Evolutionary conservation across 2,329 filamentous ascomycete genomes (phyloP), one percentile per base, ranked within the genome.

Genomic region (Lecanosticta acicola): DNA sequence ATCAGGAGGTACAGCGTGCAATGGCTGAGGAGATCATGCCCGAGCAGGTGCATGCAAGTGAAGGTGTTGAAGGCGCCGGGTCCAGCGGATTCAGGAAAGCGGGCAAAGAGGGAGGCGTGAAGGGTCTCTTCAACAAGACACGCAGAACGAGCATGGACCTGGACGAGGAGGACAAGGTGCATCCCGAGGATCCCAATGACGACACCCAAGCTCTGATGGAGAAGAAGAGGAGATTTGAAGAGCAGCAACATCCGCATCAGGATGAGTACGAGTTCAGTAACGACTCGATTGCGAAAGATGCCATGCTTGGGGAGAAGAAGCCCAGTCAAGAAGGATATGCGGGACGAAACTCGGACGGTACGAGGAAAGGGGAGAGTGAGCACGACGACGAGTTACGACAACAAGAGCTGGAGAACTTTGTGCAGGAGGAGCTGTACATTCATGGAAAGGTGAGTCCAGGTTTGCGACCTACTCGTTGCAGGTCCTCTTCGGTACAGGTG

Each of bases 351-450:
- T 41, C 48, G 29, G 54, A 53, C 29, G 50, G 51, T 13, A 46
- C 49, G 35, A 48, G 40, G 24, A 47, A 48, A 2, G 56, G 55
- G 10, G 50, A 55, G 3, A 50, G 49, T n/a, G 54, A 58, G 26
- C 48, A 61, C 16, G 49, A 56, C 29, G 53, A 59, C 14, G 72
- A 75, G 0, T 70, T 84, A 3, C 71, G 80, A 0, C 79, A 91
- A 56, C 78, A 79, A 1, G 93, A 97, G 66, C 84, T 89, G 46
- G 78, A 84, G 43, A 87, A 94, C 63, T 94, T 93, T 73, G 84
- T 97, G 48, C 91, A 95, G 63, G 93, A 98, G 65, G 91, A 98
- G 66, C 78, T 97, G 1, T 98, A 98, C 65, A 84, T 97, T 39
- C 93, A 98, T 66, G 85, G 82, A 20, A 98, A 97, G 70, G 76